A percentile compares a stretch with the other conserved stretches of the same genome.
phyloP scores from a whole-genome alignment of 2,329 filamentous ascomycete genomes.

The Epichloe glyceriae region DNA sequence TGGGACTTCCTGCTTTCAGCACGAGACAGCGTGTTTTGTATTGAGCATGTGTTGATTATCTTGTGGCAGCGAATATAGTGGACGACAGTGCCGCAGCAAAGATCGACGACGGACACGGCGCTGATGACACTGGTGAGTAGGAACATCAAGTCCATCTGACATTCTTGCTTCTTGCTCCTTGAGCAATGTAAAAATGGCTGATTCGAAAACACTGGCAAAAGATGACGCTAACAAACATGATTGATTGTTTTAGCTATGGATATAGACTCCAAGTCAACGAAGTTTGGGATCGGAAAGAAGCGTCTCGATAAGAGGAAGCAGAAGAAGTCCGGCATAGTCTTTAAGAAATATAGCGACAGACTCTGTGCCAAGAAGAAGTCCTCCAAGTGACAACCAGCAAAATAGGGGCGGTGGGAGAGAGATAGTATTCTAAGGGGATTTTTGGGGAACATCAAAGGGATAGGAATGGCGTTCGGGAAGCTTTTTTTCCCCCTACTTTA shows the following conservation, averaged over 20 bases:
- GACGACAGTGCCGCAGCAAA: constrained; percentile 15
- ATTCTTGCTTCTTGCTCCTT: background rate
- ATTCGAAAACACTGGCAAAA: background rate
- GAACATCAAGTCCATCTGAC: background rate
- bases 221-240: constrained; percentile 3
- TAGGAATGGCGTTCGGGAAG: background rate
- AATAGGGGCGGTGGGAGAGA: background rate
- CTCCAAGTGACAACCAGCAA: constrained; percentile 5
- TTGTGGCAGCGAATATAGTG: constrained; percentile 10
- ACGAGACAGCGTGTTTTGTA: background rate
- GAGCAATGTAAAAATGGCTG: background rate
- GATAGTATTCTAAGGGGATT: background rate
- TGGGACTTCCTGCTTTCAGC: constrained; percentile 1
- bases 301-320: constrained; percentile 43
- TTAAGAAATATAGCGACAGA: constrained; percentile 43
- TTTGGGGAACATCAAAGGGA: background rate
- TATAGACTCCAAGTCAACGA: constrained; percentile 34
- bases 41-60: background rate
- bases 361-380: constrained; percentile 28
- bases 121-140: constrained; percentile 12
- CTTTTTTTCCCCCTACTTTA: background rate
- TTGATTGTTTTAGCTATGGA: constrained; percentile 36
- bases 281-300: constrained; percentile 30
- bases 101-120: constrained; percentile 18
- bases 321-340: constrained; percentile 46